Percentiles rank a stretch among this genome's conserved stretches.
These are phyloP conservation scores for Cytospora leucostoma DNA, from an alignment of 2,329 filamentous ascomycete genomes.

Conservation along the genomic window DNA sequence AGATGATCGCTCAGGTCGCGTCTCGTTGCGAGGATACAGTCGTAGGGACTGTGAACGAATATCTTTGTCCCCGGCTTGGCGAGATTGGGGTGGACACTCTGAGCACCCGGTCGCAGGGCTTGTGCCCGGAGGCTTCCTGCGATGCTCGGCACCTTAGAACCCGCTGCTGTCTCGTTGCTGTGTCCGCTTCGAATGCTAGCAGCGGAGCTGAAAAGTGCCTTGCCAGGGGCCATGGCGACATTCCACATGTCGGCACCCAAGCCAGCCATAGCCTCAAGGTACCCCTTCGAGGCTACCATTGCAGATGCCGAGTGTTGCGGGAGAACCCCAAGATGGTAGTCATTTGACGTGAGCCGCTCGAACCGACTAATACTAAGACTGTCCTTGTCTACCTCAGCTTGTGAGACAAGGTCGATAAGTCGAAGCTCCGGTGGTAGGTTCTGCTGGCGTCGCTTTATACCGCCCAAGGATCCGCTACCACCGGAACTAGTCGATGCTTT, in stretches of 20 bases:
- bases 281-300: constrained; percentile 66
- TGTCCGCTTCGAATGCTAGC: constrained; percentile 70
- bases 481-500: constrained; percentile 49
- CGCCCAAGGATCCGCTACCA: constrained; percentile 62
- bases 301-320: constrained; percentile 68
- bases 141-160: constrained; percentile 46
- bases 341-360: constrained; percentile 80
- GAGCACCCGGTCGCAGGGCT: constrained; percentile 32
- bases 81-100: constrained; percentile 55
- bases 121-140: constrained; percentile 37
- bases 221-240: constrained; percentile 80
- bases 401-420: constrained; percentile 83
- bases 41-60: constrained; percentile 94
- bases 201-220: constrained; percentile 78
- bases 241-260: constrained; percentile 83
- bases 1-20: constrained; percentile 85
- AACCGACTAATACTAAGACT: constrained; percentile 83
- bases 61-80: constrained; percentile 66
- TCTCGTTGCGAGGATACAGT: constrained; percentile 90
- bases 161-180: constrained; percentile 62
- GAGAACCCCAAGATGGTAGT: constrained; percentile 87
- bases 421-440: constrained; percentile 85
- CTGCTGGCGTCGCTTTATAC: constrained; percentile 71
- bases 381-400: constrained; percentile 86
- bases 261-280: constrained; percentile 74